Percentiles rank a stretch among this genome's conserved stretches.
phyloP scores from a whole-genome alignment of 331 rosid genomes.

The Spiraea crenata region DNA sequence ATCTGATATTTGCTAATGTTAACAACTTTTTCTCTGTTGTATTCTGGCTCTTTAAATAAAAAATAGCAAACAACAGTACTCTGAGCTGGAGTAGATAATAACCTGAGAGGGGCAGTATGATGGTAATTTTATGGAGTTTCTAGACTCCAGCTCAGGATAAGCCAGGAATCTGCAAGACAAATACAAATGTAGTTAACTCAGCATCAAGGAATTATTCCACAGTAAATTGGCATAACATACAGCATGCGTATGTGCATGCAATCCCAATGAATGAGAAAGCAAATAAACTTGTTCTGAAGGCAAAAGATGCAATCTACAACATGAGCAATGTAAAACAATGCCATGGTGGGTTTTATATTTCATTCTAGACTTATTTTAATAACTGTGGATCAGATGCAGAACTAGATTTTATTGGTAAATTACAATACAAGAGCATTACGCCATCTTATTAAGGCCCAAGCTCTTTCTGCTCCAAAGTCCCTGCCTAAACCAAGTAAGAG shows the following conservation, averaged over 20 bases:
- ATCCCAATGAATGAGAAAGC: neutral
- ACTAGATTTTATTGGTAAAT: neutral
- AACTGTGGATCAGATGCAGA: neutral
- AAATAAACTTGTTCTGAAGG: neutral
- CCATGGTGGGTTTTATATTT: neutral
- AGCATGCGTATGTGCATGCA: neutral
- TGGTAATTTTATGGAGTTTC: slow-evolving; percentile 76
- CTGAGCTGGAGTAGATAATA: slow-evolving; percentile 18
- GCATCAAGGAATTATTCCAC: slow-evolving; percentile 3
- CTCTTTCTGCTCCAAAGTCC: neutral
- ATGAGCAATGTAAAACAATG: neutral
- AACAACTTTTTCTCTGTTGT: neutral
- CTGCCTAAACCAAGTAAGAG: neutral
- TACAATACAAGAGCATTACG: neutral
- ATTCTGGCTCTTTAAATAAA: neutral
- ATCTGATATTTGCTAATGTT: neutral
- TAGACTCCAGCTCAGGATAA: slow-evolving; percentile 88
- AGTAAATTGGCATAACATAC: neutral
- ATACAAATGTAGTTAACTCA: slow-evolving; percentile 9
- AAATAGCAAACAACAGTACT: slow-evolving; percentile 15
- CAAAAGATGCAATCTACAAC: neutral
- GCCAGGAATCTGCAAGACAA: slow-evolving; percentile 60
- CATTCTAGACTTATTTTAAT: neutral
- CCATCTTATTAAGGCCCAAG: neutral
- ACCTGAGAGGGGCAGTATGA: slow-evolving; percentile 74